Evolutionary conservation across 2,329 filamentous ascomycete genomes (phyloP).

Genomic region (Emmonsiellopsis sp.): DNA sequence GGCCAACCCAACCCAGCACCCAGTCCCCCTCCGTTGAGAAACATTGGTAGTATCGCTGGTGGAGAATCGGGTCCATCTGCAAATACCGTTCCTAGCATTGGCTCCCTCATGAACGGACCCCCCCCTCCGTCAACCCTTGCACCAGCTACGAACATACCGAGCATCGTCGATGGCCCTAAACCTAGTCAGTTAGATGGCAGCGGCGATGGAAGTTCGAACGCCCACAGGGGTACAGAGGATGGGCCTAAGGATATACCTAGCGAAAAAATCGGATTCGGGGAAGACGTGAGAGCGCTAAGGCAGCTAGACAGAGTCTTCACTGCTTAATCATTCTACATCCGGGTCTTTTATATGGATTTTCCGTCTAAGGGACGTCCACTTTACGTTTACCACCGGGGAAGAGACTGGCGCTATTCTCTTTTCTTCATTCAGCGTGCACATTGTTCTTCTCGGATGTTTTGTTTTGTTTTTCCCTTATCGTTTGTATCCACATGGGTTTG

Average conservation of each 20-base stretch:
- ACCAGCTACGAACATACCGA: conserved; percentile 17
- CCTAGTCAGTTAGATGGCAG: background rate
- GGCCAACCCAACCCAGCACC: conserved; percentile 9
- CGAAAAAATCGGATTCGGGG: conserved; percentile 48
- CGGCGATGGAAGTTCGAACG: conserved; percentile 7
- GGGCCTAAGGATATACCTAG: conserved; percentile 47
- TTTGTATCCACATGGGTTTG: too few relatives aligned
- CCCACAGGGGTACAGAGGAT: conserved; percentile 7
- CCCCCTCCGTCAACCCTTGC: conserved; percentile 14
- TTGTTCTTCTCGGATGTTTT: too few relatives aligned
- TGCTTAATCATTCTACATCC: conserved; percentile 15
- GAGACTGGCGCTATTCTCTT: too few relatives aligned
- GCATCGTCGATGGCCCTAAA: conserved; percentile 14
- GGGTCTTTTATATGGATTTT: background rate
- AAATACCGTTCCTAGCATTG: conserved; percentile 46
- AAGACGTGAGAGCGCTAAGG: conserved; percentile 56
- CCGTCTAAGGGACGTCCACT: too few relatives aligned
- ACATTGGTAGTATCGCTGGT: conserved; percentile 15
- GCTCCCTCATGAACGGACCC: conserved; percentile 34
- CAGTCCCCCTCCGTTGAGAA: conserved; percentile 21
- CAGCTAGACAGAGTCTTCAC: conserved; percentile 52
- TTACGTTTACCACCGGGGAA: too few relatives aligned
- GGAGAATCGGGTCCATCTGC: conserved; percentile 21
- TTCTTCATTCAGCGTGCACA: too few relatives aligned
- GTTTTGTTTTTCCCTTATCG: too few relatives aligned